These are phyloP conservation scores for Cryptococcus amylolentus DNA, from an alignment of 1,284 basidiomycete species.

Conservation along the genomic window DNA sequence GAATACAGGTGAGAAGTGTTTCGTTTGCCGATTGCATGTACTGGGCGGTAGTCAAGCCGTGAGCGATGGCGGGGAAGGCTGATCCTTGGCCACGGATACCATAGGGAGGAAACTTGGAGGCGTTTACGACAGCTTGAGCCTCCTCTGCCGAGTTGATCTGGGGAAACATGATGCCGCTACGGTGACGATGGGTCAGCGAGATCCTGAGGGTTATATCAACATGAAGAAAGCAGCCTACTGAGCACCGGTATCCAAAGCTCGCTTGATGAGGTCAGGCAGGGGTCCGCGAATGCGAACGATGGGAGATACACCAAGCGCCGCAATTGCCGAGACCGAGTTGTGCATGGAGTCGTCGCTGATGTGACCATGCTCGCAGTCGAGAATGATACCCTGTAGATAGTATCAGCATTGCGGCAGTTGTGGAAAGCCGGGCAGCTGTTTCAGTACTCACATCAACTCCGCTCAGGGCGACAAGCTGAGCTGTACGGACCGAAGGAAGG, in stretches of 20 bases:
- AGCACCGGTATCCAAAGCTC: conserved; percentile 32
- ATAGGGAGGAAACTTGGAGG: conserved; percentile 31
- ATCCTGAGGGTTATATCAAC: too few species aligned
- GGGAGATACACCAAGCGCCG: conserved; percentile 19
- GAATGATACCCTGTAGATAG: conserved; percentile 17
- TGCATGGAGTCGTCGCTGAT: conserved; percentile 27
- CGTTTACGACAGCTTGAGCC: conserved; percentile 16
- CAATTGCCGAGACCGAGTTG: conserved; percentile 22
- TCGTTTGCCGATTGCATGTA: conserved; percentile 29
- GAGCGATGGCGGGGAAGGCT: conserved; percentile 22
- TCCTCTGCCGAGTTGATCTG: conserved; percentile 28
- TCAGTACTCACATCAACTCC: conserved; percentile 23
- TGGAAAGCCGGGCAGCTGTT: background rate
- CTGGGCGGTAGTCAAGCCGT: conserved; percentile 22
- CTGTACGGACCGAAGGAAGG: conserved; percentile 18
- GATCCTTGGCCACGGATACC: conserved; percentile 31
- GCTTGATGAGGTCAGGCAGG: conserved; percentile 19
- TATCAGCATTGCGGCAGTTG: background rate
- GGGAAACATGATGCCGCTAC: conserved; percentile 31
- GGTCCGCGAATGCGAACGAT: conserved; percentile 24
- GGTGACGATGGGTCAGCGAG: background rate
- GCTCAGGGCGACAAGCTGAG: conserved; percentile 26
- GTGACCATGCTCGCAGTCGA: conserved; percentile 35
- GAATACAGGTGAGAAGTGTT: conserved; percentile 27
- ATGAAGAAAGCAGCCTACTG: conserved; percentile 10